A percentile compares a stretch with the other conserved stretches of the same genome.
Evolutionary conservation across 2,329 filamentous ascomycete genomes (phyloP).

Genomic region (Colletotrichum neosansevieriae): DNA sequence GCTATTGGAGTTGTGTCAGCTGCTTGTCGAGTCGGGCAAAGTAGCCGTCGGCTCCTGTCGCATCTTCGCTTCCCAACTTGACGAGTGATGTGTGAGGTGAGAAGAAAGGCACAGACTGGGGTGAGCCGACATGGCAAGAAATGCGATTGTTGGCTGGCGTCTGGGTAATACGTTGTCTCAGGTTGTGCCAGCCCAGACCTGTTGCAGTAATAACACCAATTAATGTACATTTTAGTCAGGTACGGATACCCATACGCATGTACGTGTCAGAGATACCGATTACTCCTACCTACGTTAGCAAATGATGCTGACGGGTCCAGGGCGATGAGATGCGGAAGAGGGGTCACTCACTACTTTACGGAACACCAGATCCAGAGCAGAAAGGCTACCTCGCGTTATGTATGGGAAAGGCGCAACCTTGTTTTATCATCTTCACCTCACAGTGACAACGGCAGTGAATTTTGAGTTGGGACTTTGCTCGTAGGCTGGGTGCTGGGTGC

Average conservation of each 20-base stretch:
- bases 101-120: conserved; percentile 4
- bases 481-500: background rate
- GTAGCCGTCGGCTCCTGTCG: conserved; percentile 14
- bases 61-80: conserved; percentile 2
- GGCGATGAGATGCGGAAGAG: background rate
- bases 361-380: background rate
- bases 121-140: conserved; percentile 30
- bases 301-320: no score
- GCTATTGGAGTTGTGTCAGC: conserved; percentile 1
- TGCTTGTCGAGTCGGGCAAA: conserved; percentile 9
- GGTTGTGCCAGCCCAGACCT: conserved; percentile 30
- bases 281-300: no score
- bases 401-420: background rate
- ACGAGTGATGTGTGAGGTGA: background rate
- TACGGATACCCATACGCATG: conserved; percentile 6
- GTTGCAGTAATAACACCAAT: conserved; percentile 24
- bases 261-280: conserved; percentile 13
- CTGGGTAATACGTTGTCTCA: conserved; percentile 32
- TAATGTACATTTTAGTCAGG: conserved; percentile 18
- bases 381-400: background rate
- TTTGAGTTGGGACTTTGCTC: conserved; percentile 31
- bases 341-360: background rate
- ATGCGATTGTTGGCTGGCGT: conserved; percentile 25
- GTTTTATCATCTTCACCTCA: background rate
- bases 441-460: background rate